Evolutionary conservation across 1,139 yeast genomes (phyloP).

Genomic region (Blastobotrys persicus): DNA sequence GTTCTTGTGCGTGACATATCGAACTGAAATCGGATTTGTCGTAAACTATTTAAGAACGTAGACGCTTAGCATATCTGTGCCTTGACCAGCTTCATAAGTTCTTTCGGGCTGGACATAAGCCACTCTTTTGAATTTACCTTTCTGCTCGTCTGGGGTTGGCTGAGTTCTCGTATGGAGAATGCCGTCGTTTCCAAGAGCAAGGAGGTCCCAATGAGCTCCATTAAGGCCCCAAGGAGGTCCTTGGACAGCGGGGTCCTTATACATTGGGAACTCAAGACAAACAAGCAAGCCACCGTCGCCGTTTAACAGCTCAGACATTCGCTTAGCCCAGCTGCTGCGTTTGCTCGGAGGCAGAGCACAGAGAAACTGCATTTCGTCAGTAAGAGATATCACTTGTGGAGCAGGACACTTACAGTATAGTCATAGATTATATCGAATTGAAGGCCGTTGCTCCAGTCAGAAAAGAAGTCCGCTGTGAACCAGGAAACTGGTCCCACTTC

Average conservation of each 20-base stretch:
- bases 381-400: no score
- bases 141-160: not conserved
- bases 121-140: constrained; percentile 10
- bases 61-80: constrained; percentile 10
- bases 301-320: constrained; percentile 7
- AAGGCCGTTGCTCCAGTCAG: not conserved
- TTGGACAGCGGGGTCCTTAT: constrained; percentile 8
- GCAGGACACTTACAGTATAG: not conserved
- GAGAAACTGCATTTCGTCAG: constrained; percentile 7
- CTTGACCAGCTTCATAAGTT: constrained; percentile 9
- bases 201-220: constrained; percentile 14
- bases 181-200: constrained; percentile 11
- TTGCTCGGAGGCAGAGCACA: constrained; percentile 11
- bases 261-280: constrained; percentile 13
- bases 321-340: constrained; percentile 7
- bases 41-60: constrained; percentile 1
- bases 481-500: not conserved
- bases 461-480: constrained; percentile 5
- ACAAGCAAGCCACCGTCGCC: constrained; percentile 1
- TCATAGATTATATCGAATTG: constrained; percentile 9
- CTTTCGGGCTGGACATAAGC: constrained; percentile 2
- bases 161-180: constrained; percentile 4
- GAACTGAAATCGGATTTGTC: no score
- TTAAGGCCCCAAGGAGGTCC: constrained; percentile 16
- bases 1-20: no score